These are phyloP conservation scores for Emmonsiellopsis sp. DNA, from an alignment of 2,329 filamentous ascomycete species.

Conservation along the genomic window DNA sequence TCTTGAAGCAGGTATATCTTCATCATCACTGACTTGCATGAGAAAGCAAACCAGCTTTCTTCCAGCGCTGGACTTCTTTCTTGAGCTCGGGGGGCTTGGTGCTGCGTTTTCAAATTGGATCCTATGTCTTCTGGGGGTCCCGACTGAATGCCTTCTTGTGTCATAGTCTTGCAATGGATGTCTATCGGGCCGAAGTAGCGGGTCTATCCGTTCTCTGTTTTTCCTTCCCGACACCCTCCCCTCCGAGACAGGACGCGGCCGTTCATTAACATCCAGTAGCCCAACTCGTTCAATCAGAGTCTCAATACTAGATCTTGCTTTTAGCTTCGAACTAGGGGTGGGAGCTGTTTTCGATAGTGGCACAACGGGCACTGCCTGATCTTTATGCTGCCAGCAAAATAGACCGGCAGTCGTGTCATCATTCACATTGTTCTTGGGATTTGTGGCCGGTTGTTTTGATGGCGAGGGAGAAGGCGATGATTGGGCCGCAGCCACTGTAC, in stretches of 20 bases:
- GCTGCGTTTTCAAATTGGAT: background rate
- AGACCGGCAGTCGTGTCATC: slow-evolving; percentile 30
- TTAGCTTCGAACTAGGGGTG: slow-evolving; percentile 48
- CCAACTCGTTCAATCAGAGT: slow-evolving; percentile 74
- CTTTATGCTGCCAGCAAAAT: slow-evolving; percentile 94
- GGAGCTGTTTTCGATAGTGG: slow-evolving; percentile 29
- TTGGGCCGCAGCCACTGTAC: slow-evolving; percentile 43
- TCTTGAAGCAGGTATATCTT: slow-evolving; percentile 16
- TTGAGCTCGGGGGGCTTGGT: slow-evolving; percentile 6
- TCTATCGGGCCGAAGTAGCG: background rate
- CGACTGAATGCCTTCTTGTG: slow-evolving; percentile 3
- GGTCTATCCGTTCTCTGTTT: background rate
- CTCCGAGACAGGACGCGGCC: background rate
- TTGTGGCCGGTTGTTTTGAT: slow-evolving; percentile 5
- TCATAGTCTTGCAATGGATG: background rate
- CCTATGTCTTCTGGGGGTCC: background rate
- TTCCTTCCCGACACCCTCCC: background rate
- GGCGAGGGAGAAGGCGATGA: slow-evolving; percentile 19
- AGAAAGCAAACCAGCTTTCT: slow-evolving; percentile 27
- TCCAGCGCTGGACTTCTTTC: slow-evolving; percentile 14
- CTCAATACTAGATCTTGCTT: slow-evolving; percentile 69
- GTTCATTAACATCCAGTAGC: slow-evolving; percentile 53
- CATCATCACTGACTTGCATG: slow-evolving; percentile 20
- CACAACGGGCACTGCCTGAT: slow-evolving; percentile 52
- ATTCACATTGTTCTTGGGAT: background rate